Evolutionary conservation across 164 flowering plant genomes (phyloP).

Genomic region (Vitis cinerea): DNA sequence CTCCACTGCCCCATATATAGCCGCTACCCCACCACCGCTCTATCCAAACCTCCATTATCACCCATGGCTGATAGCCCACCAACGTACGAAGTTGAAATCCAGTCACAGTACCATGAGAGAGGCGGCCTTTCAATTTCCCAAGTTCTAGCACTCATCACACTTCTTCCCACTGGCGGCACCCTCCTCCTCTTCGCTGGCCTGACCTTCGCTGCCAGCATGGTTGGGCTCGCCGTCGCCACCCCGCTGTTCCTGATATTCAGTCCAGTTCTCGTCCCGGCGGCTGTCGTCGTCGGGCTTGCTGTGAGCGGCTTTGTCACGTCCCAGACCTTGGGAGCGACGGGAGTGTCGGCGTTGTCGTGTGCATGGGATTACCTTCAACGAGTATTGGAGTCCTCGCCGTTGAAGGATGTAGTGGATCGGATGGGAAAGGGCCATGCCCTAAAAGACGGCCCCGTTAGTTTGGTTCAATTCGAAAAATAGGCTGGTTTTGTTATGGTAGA

Average conservation of each 20-base stretch:
- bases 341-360: conserved; percentile 42
- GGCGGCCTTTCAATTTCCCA: too few species aligned
- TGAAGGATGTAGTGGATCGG: conserved; percentile 22
- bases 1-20: too few species aligned
- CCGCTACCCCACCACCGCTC: too few species aligned
- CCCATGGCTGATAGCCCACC: too few species aligned
- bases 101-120: too few species aligned
- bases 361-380: conserved; percentile 27
- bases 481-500: too few species aligned
- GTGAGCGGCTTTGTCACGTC: conserved; percentile 45
- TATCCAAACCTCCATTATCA: too few species aligned
- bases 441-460: too few species aligned
- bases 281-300: conserved; percentile 35
- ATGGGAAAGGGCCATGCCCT: too few species aligned
- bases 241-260: conserved; percentile 59
- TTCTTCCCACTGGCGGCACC: conserved; percentile 44
- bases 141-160: conserved; percentile 11
- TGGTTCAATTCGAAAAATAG: too few species aligned
- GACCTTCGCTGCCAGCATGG: conserved; percentile 34
- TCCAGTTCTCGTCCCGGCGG: conserved; percentile 60
- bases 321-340: conserved; percentile 58
- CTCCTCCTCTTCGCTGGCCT: conserved; percentile 48
- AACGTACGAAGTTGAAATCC: too few species aligned
- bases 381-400: conserved; percentile 22
- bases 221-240: conserved; percentile 34